These are phyloP conservation scores for Parasitella parasitica DNA, from an alignment of 371 early-diverging fungal genomes.

Conservation along the genomic window DNA sequence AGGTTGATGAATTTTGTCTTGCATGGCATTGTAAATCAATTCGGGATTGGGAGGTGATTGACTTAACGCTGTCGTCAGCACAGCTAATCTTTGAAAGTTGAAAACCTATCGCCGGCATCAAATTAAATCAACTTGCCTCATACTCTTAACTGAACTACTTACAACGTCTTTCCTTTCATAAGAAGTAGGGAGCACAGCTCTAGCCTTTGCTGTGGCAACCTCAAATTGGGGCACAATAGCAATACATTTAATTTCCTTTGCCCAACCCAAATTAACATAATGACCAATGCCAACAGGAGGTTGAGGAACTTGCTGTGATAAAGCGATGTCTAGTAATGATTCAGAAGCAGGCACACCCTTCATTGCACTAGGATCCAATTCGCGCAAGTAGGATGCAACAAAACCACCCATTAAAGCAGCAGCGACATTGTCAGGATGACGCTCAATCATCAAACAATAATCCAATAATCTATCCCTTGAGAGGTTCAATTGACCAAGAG, in stretches of 20 bases:
- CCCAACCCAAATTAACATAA: constrained; percentile 67
- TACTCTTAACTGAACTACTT: constrained; percentile 26
- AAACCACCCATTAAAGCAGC: constrained; percentile 94
- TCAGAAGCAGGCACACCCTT: constrained; percentile 60
- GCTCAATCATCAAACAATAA: constrained; percentile 86
- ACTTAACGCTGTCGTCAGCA: constrained; percentile 81
- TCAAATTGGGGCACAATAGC: constrained; percentile 91
- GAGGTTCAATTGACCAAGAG: constrained; percentile 68
- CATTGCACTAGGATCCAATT: constrained; percentile 56
- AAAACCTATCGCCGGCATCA: no score
- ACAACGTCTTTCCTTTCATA: constrained; percentile 84
- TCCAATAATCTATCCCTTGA: constrained; percentile 78
- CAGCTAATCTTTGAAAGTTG: constrained; percentile 91
- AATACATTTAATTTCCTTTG: constrained; percentile 74
- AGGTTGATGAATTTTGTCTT: constrained; percentile 93
- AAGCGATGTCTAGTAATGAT: constrained; percentile 44
- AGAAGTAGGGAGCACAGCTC: constrained; percentile 78
- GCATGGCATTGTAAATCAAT: constrained; percentile 88
- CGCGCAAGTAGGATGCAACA: constrained; percentile 78
- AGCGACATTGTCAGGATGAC: constrained; percentile 96
- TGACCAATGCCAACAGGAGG: constrained; percentile 71
- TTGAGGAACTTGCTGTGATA: constrained; percentile 40
- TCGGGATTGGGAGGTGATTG: constrained; percentile 66
- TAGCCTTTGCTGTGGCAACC: constrained; percentile 88
- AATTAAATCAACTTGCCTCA: no score